These are phyloP conservation scores for Heritiera fomes DNA, from an alignment of 345 rosid species.

Conservation along the genomic window DNA sequence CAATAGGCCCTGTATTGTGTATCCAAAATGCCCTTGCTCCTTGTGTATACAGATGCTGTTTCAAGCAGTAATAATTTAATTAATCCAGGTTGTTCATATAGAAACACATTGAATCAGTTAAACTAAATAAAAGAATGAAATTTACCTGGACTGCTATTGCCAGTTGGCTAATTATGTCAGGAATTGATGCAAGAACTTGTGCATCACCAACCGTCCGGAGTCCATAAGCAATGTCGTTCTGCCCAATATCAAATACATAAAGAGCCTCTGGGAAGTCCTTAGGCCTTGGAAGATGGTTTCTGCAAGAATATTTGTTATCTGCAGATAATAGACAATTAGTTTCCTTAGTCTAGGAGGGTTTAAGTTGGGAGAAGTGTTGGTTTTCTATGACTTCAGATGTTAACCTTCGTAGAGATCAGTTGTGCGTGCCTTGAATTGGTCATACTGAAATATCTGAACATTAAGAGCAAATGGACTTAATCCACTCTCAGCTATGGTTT, in stretches of 20 bases:
- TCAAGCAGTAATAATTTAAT: background rate
- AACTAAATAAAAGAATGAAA: background rate
- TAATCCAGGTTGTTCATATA: background rate
- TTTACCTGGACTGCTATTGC: conserved; percentile 19
- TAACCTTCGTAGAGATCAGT: conserved; percentile 53
- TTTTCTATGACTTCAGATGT: background rate
- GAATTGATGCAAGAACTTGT: conserved; percentile 14
- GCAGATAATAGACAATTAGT: background rate
- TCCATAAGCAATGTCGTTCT: conserved; percentile 25
- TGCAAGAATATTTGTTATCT: conserved; percentile 6
- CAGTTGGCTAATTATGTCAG: conserved; percentile 18
- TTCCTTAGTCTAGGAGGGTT: background rate
- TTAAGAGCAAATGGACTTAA: conserved; percentile 85
- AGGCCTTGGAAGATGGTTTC: conserved; percentile 18
- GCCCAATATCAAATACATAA: conserved; percentile 25
- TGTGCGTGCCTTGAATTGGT: conserved; percentile 69
- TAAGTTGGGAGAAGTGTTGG: background rate
- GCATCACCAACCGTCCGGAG: conserved; percentile 18
- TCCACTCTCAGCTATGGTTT: conserved; percentile 73
- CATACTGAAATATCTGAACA: conserved; percentile 76
- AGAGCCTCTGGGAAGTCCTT: conserved; percentile 25
- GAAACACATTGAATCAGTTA: background rate
- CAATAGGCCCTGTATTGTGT: conserved; percentile 67
- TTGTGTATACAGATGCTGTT: conserved; percentile 48
- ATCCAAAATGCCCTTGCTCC: conserved; percentile 74